Percentiles rank a stretch among this genome's conserved stretches.
phyloP scores from a whole-genome alignment of 1,139 yeast species.

The Hyphopichia wangnamkhiaoensis region DNA sequence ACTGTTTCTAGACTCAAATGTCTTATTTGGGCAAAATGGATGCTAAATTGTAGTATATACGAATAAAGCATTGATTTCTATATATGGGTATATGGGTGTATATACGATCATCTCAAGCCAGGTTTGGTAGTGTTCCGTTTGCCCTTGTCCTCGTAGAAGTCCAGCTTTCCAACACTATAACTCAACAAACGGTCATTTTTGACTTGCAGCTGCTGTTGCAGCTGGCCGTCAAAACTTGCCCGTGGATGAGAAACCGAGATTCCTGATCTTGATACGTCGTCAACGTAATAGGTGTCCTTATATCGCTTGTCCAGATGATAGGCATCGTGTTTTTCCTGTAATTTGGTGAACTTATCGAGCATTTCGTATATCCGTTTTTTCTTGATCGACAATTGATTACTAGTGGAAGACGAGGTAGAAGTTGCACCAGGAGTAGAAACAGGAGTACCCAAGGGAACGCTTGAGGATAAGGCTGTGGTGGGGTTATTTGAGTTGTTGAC shows the following conservation, averaged over 20 bases:
- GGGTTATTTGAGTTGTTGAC: constrained; percentile 22
- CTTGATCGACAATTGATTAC: constrained; percentile 39
- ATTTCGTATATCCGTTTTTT: constrained; percentile 51
- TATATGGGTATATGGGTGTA: too few relatives aligned
- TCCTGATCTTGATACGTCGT: not conserved
- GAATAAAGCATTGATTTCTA: not conserved
- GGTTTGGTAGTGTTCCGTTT: not conserved
- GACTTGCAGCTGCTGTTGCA: constrained; percentile 1
- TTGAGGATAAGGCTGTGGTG: constrained; percentile 10
- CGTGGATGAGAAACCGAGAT: not conserved
- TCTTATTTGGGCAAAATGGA: too few relatives aligned
- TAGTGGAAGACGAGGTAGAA: constrained; percentile 13
- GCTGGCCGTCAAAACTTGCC: not conserved
- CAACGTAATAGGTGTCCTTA: constrained; percentile 3
- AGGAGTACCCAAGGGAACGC: constrained; percentile 20
- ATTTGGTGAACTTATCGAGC: constrained; percentile 59
- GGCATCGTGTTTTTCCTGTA: constrained; percentile 58
- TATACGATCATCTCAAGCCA: not conserved
- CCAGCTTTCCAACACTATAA: not conserved
- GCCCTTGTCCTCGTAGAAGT: not conserved
- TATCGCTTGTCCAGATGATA: constrained; percentile 3
- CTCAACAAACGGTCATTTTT: not conserved
- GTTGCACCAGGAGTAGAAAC: constrained; percentile 21
- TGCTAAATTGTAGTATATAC: too few relatives aligned
- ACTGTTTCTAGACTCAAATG: too few relatives aligned